Conservation (phyloP, 495 filamentous ascomycete genomes). For the Xylaria acuta region DNA sequence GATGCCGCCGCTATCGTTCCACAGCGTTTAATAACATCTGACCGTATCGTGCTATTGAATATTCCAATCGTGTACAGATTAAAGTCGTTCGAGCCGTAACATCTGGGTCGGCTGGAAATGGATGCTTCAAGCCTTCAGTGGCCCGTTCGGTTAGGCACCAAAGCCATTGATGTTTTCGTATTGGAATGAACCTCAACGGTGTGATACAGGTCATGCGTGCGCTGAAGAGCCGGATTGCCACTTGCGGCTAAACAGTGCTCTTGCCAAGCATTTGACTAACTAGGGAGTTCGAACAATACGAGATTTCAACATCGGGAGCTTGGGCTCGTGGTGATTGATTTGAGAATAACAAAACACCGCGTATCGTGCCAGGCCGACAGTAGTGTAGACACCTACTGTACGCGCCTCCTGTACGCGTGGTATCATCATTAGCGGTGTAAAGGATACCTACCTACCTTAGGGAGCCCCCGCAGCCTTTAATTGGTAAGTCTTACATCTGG, state of each 20-base stretch:
- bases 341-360: background rate
- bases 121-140: background rate
- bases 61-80: background rate
- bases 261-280: too few species aligned
- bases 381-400: background rate
- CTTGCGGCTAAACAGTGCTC: slow-evolving; percentile 1
- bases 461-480: background rate
- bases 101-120: background rate
- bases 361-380: background rate
- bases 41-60: background rate
- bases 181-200: slow-evolving; percentile 1
- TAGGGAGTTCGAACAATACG: background rate
- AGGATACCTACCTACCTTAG: background rate
- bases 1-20: slow-evolving; percentile 3
- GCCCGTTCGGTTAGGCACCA: background rate
- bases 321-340: background rate
- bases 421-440: background rate
- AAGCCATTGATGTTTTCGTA: background rate
- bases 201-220: slow-evolving; percentile 8
- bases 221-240: background rate
- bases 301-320: background rate
- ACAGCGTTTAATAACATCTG: background rate
- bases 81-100: background rate
- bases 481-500: background rate
- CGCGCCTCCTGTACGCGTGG: background rate